phyloP scores from a whole-genome alignment of 2,329 filamentous ascomycete genomes.

The Fusarium sulawesiense region DNA sequence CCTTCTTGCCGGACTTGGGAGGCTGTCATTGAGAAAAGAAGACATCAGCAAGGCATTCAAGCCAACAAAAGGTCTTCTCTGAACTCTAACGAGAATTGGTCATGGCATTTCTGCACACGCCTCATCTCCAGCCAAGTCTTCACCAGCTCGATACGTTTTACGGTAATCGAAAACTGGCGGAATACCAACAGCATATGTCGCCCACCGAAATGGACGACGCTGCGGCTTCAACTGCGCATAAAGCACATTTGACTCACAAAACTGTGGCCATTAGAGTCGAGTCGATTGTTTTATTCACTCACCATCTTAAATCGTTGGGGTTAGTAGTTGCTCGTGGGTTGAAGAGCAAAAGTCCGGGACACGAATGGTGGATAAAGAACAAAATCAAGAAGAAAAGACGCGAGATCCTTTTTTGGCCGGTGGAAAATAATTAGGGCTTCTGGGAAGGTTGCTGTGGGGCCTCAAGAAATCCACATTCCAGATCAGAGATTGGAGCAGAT shows the following conservation, averaged over 20 bases:
- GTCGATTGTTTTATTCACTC: conserved; percentile 49
- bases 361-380: conserved; percentile 47
- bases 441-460: conserved; percentile 5
- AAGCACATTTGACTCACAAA: conserved; percentile 51
- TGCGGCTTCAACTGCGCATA: conserved; percentile 50
- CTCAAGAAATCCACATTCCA: background rate
- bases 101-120: conserved; percentile 66
- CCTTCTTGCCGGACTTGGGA: conserved; percentile 98
- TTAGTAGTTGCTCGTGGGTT: conserved; percentile 53
- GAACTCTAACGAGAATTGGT: conserved; percentile 87
- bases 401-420: conserved; percentile 44
- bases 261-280: conserved; percentile 55
- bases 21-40: conserved; percentile 99
- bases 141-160: conserved; percentile 55
- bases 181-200: conserved; percentile 49
- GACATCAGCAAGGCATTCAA: conserved; percentile 91
- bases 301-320: conserved; percentile 56
- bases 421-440: conserved; percentile 55
- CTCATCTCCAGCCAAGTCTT: conserved; percentile 74
- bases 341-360: conserved; percentile 51
- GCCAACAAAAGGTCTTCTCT: conserved; percentile 81
- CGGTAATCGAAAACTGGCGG: conserved; percentile 46
- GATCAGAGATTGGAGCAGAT: conserved; percentile 14
- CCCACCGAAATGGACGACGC: conserved; percentile 42
- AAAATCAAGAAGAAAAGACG: conserved; percentile 44